Evolutionary conservation across 2,329 filamentous ascomycete genomes (phyloP).

Genomic region (Daldinia eschscholtzii): DNA sequence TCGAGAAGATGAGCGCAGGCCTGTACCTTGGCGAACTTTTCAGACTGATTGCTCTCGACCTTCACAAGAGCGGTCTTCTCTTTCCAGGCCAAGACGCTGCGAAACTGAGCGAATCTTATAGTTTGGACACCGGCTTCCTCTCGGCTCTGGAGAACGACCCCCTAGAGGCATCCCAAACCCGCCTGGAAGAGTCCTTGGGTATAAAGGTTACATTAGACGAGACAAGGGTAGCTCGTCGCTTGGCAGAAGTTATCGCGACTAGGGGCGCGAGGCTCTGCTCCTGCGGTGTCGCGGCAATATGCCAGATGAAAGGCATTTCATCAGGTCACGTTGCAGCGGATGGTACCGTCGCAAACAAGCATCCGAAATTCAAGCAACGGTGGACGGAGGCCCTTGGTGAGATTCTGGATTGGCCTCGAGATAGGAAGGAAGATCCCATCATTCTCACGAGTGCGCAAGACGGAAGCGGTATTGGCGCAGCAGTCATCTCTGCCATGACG

Average conservation of each 20-base stretch:
- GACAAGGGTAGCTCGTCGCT: slow-evolving; percentile 11
- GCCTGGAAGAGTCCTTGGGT: slow-evolving; percentile 13
- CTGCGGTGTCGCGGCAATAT: slow-evolving; percentile 94
- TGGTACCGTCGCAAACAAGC: slow-evolving; percentile 98
- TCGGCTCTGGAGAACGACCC: slow-evolving; percentile 19
- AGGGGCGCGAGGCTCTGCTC: slow-evolving; percentile 93
- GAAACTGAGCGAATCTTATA: slow-evolving; percentile 86
- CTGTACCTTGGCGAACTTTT: slow-evolving; percentile 95
- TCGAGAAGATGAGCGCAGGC: slow-evolving; percentile 98
- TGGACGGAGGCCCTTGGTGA: slow-evolving; percentile 90
- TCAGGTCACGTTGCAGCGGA: slow-evolving; percentile 95
- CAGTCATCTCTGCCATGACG: slow-evolving; percentile 84
- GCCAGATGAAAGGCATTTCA: slow-evolving; percentile 92
- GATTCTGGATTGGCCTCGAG: slow-evolving; percentile 93
- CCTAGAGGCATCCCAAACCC: slow-evolving; percentile 8
- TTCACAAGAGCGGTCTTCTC: slow-evolving; percentile 83
- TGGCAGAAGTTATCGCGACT: slow-evolving; percentile 75
- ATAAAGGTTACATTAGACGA: slow-evolving; percentile 12
- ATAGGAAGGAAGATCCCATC: slow-evolving; percentile 84
- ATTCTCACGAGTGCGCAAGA: slow-evolving; percentile 92
- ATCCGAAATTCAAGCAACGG: slow-evolving; percentile 95
- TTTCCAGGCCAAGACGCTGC: slow-evolving; percentile 86
- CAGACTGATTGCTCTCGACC: slow-evolving; percentile 86
- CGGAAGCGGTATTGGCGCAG: slow-evolving; percentile 93
- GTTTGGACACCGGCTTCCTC: slow-evolving; percentile 86